Evolutionary conservation across 2,329 filamentous ascomycete species (phyloP), one percentile per base, ranked within the genome.

Genomic region (Uncinocarpus reesii): DNA sequence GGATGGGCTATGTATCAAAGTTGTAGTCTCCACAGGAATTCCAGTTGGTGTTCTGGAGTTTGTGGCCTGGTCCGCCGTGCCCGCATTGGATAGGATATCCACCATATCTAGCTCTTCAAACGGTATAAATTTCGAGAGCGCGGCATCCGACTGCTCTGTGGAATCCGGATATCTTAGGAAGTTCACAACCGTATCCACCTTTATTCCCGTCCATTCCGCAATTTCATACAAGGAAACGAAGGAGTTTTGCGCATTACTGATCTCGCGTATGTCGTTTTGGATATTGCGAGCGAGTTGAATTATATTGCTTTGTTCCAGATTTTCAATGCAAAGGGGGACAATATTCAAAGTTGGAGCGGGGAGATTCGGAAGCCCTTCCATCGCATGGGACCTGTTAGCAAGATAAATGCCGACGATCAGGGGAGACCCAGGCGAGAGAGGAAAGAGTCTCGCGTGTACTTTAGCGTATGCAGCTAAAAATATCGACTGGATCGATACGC

Each of bases 281-380:
- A 95, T 77, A 10, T 69, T 60, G 3, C 54, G 61, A 0, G 87
- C 86, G 0, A 79, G 53, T 0, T 70, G 64, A 1, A 73, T 20
- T 0, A 84, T 52, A 16, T 35, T 67, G 53, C 4, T 62, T 23
- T 4, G 55, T 8, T 11, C 20, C 15, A 55, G 53, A 31, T 60
- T 45, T 20, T 58, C 60, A 1, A 92, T 74, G 8, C 73, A 72
- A 0, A 95, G 65, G 0, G 88, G 87, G 1, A 94, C 74, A 3
- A 95, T 72, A 55, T 84, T 89, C 16, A 95, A 72, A 0, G 86
- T 92, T 0, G 89, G 88, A 26, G 79, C 81, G 0, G 74, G 56
- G 1, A 77, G 67, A 0, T 69, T 60, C 1, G 76, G 67, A 1
- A 79, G 61, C 2, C 73, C 67, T 2, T 74, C 67, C 7, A 74